Conservation (phyloP, 129 eudicot genomes). For the Cynara cardunculus region DNA sequence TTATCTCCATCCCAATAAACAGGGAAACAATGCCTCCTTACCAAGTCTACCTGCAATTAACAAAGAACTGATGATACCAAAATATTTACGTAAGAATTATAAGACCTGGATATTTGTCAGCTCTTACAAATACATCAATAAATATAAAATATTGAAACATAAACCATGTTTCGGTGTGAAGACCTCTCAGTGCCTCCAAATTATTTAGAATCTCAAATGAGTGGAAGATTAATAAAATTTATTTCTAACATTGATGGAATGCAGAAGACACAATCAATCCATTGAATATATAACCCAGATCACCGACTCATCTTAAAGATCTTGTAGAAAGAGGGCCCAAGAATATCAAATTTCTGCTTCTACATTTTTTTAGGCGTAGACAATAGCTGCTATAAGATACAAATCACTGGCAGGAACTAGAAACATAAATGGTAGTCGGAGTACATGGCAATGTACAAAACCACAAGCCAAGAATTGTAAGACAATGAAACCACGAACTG, state of each 20-base stretch:
- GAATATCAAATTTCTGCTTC: not conserved
- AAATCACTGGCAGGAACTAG: no score
- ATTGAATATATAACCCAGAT: not conserved
- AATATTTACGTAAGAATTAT: slow-evolving; percentile 2
- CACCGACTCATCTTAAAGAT: not conserved
- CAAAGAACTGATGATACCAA: slow-evolving; percentile 3
- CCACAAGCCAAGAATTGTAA: no score
- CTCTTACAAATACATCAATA: not conserved
- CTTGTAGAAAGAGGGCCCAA: not conserved
- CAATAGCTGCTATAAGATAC: no score
- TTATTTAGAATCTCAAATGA: not conserved
- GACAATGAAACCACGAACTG: no score
- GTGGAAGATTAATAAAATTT: not conserved
- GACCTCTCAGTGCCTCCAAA: not conserved
- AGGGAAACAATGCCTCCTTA: slow-evolving; percentile 83
- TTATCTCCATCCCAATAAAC: slow-evolving; percentile 98
- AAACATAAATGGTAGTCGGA: no score
- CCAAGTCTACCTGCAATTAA: slow-evolving; percentile 78
- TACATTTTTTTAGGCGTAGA: no score
- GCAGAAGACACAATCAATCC: not conserved
- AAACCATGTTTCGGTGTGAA: not conserved
- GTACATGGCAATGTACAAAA: no score
- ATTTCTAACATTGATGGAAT: not conserved
- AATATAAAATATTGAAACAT: not conserved
- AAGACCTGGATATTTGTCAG: not conserved